Evolutionary conservation across 2,329 filamentous ascomycete species (phyloP), one percentile per base, ranked within the genome.

Genomic region (Epichloe elymi): DNA sequence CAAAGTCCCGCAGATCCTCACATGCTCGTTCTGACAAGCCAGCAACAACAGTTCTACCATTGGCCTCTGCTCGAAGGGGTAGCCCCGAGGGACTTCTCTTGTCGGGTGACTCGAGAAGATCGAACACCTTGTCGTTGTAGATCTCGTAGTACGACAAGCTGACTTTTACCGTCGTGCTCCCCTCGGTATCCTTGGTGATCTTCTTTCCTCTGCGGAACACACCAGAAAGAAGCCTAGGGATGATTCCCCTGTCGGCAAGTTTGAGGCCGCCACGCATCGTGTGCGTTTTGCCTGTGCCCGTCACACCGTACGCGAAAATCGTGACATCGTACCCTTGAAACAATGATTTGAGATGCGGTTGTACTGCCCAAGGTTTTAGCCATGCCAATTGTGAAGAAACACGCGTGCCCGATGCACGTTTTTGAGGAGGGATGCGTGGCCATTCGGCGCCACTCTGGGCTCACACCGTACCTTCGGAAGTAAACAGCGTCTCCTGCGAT

Each of bases 81-180:
- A 95, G 71, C 0, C 90, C 90, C 0, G 86, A 78, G 2, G 86
- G 73, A 0, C 86, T 89, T 48, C 93, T 85, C 71, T 89, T 94
- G 65, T 96, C 90, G 0, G 83, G 85, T 0, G 88, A 75, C 64
- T 95, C 87, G 58, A 96, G 88, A 35, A 96, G 73, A 64, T 96
- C 90, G 61, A 84, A 95, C 19, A 95, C 89, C 64, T 91, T 91
- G 71, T 96, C 90, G 66, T 94, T 95, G 70, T 96, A 96, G 58
- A 96, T 95, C 66, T 96, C 90, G 70, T 95, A 95, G 70, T 96
- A 96, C 30, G 87, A 90, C 61, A 96, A 76, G 12, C 80, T 75
- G 15, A 95, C 87, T 8, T 80, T 72, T 20, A 94, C 86, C 2
- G 72, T 75, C 0, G 83, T 90, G 48, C 80, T 72, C 11, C 83